phyloP scores from a whole-genome alignment of 1,139 yeast genomes.

The Protomyces arabidopsidicola region DNA sequence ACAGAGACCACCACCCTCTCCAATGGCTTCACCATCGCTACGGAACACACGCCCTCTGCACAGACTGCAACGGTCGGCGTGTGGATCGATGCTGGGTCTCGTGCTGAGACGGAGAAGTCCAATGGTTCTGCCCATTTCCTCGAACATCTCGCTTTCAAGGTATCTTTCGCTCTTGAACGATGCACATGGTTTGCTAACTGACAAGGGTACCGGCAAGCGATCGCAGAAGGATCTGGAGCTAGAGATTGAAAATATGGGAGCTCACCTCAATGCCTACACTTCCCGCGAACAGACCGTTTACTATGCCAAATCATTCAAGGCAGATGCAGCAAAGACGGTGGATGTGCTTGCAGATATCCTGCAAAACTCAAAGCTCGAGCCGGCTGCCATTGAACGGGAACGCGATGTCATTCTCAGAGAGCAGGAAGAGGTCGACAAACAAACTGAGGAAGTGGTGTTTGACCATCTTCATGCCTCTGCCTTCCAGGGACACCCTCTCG shows the following conservation, averaged over 20 bases:
- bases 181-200: no score
- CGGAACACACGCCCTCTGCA: conserved; percentile 81
- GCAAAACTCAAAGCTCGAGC: conserved; percentile 77
- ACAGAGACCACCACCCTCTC: conserved; percentile 60
- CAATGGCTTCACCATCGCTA: conserved; percentile 87
- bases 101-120: conserved; percentile 79
- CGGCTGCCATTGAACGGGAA: conserved; percentile 84
- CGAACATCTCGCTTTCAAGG: conserved; percentile 90
- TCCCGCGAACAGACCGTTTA: conserved; percentile 89
- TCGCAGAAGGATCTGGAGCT: conserved; percentile 81
- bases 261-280: conserved; percentile 62
- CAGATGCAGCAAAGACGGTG: conserved; percentile 77
- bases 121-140: conserved; percentile 97
- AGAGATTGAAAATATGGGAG: conserved; percentile 93
- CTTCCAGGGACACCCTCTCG: conserved; percentile 84
- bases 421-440: conserved; percentile 94
- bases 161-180: no score
- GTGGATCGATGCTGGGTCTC: conserved; percentile 89
- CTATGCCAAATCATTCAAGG: conserved; percentile 79
- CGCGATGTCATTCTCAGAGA: conserved; percentile 94
- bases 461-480: conserved; percentile 94
- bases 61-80: conserved; percentile 90
- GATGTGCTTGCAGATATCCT: conserved; percentile 86
- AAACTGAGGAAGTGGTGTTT: conserved; percentile 96
- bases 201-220: conserved; percentile 66